A percentile compares a stretch with the other conserved stretches of the same genome.
These are phyloP conservation scores for Hyphochytrium catenoides DNA, from an alignment of 352 stramenopile genomes.

Conservation along the genomic window DNA sequence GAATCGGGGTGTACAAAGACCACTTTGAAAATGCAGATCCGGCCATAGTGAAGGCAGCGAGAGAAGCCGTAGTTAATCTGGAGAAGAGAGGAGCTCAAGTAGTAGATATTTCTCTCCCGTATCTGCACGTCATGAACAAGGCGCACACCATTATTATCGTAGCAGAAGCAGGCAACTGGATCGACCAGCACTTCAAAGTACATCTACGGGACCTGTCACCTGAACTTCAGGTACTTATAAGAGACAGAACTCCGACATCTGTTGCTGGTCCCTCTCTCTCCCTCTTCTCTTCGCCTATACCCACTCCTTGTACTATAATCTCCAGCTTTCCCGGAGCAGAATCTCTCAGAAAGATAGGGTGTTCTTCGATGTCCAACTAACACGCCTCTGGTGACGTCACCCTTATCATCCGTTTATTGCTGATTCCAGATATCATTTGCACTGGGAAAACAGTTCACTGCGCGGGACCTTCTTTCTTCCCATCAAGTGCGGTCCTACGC, in stretches of 20 bases:
- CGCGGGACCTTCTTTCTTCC: constrained; percentile 48
- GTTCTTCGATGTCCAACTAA: constrained; percentile 6
- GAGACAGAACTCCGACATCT: no score
- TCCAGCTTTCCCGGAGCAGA: constrained; percentile 4
- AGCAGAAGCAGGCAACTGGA: constrained; percentile 38
- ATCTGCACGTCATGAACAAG: constrained; percentile 44
- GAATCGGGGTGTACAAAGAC: constrained; percentile 43
- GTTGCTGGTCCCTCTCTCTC: no score
- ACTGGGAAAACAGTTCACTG: constrained; percentile 28
- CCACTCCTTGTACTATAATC: no score
- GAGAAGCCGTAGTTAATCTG: constrained; percentile 23
- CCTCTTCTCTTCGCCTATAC: no score
- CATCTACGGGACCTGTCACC: no score
- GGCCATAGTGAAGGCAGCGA: constrained; percentile 21
- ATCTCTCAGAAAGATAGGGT: not conserved
- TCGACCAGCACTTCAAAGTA: constrained; percentile 38
- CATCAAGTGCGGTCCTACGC: constrained; percentile 57
- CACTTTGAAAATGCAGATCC: constrained; percentile 40
- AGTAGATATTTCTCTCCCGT: constrained; percentile 38
- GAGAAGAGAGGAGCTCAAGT: constrained; percentile 29
- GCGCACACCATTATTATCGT: constrained; percentile 53
- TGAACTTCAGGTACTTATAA: no score
- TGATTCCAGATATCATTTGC: constrained; percentile 34
- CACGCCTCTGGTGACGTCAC: constrained; percentile 4
- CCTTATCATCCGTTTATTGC: not conserved